A percentile compares a stretch with the other conserved stretches of the same genome.
Conservation (phyloP, 2,329 filamentous ascomycete species). For the Exophiala aquamarina region DNA sequence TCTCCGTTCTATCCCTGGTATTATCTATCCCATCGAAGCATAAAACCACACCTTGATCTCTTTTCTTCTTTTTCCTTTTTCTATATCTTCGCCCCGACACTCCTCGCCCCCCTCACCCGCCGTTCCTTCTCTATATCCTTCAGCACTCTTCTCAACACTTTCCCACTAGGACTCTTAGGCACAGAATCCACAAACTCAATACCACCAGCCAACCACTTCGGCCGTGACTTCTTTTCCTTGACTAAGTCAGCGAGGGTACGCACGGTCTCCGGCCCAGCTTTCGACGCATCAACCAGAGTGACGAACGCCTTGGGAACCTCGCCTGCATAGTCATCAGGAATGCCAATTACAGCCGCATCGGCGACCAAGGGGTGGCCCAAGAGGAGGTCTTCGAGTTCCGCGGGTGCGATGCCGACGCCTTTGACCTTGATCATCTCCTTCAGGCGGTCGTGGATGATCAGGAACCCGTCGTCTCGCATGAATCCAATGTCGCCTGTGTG, state of each 20-base stretch:
- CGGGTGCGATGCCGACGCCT: slow-evolving; percentile 62
- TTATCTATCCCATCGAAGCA: too few species aligned
- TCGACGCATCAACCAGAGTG: slow-evolving; percentile 35
- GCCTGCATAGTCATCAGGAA: slow-evolving; percentile 56
- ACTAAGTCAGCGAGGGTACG: slow-evolving; percentile 60
- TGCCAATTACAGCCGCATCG: slow-evolving; percentile 57
- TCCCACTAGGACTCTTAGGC: slow-evolving; percentile 39
- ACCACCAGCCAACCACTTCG: slow-evolving; percentile 39
- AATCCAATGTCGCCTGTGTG: slow-evolving; percentile 67
- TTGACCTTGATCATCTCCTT: slow-evolving; percentile 48
- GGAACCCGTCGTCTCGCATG: slow-evolving; percentile 53
- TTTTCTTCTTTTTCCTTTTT: too few species aligned
- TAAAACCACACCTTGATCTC: too few species aligned
- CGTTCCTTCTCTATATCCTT: slow-evolving; percentile 29
- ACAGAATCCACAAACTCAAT: slow-evolving; percentile 33
- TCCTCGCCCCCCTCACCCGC: too few species aligned
- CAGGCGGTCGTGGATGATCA: slow-evolving; percentile 39
- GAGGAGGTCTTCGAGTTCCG: slow-evolving; percentile 64
- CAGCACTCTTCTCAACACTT: slow-evolving; percentile 37
- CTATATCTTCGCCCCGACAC: slow-evolving; percentile 66
- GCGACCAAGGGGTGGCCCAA: slow-evolving; percentile 57
- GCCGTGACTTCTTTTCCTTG: slow-evolving; percentile 62
- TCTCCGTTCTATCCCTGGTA: too few species aligned
- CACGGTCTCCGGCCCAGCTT: slow-evolving; percentile 35
- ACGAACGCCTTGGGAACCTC: slow-evolving; percentile 60